Evolutionary conservation across 768 basidiomycete species (phyloP), one percentile per base, ranked within the genome.

Genomic region (Pisolithus sp.): DNA sequence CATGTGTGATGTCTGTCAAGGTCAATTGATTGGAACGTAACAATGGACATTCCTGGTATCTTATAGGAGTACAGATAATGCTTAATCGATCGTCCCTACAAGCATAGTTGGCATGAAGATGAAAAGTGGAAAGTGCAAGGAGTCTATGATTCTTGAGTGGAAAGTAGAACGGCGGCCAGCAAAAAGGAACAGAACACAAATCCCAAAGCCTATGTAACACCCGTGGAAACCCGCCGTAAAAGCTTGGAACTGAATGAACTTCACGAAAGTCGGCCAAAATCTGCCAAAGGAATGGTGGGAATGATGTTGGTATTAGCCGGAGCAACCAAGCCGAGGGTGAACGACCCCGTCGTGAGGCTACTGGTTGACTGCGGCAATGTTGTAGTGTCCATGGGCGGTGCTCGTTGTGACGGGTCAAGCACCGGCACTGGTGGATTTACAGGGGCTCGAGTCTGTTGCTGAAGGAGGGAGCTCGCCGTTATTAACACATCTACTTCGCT

Each of bases 401-500:
- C n/a, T 47, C 45, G 56, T 53, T 59, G 68, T 41, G 61, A 58
- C 51, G 61, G 55, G 58, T 68, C 66, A 36, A 60, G 54, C 45
- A 57, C 46, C 21, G 59, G 38, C 46, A 59, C 52, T 36, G 64
- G 48, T 53, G 62, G 59, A 59, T 61, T 62, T 56, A 65, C 53
- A 47, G 66, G 49, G 55, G 55, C 41, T 44, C 63, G 70, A 43
- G 65, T 69, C 51, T 77, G 74, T 46, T 76, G 76, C 53, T 75
- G 74, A 24, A 78, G 71, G 48, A 80, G 69, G 41, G 75, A 72
- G 55, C 70, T 75, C 38, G 88, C 86, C 3, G 86, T 82, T 60
- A 86, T 82, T 60, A 90, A 76, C 57, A 90, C 86, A 59, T 90
- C 87, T 48, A 91, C 83, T 60, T 89, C 89, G 49, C 82, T 87